A percentile compares a stretch with the other conserved stretches of the same genome.
phyloP scores from a whole-genome alignment of 169 alveolate genomes.

The Condylostoma magnum region DNA sequence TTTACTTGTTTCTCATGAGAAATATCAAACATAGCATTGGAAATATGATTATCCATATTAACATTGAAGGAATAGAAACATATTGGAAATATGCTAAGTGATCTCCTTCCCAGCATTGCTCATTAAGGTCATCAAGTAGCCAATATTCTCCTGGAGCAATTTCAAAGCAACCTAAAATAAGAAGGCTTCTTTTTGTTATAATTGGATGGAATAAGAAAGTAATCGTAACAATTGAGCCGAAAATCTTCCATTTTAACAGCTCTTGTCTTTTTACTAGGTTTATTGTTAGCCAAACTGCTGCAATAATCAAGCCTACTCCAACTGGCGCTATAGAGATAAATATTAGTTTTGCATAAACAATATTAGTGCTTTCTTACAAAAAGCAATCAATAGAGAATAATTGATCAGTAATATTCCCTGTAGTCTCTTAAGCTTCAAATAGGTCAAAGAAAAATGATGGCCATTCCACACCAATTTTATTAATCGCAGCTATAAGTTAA shows the following conservation, averaged over 20 bases:
- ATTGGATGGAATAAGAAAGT: constrained; percentile 18
- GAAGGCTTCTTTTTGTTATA: not conserved
- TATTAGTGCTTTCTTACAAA: not conserved
- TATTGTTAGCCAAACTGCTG: not conserved
- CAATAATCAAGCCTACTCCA: not conserved
- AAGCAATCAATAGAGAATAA: constrained; percentile 2
- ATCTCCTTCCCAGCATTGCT: constrained; percentile 20
- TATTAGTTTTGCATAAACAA: not conserved
- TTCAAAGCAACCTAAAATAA: constrained; percentile 1
- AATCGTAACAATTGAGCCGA: not conserved
- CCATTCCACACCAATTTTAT: not conserved
- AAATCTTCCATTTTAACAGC: not conserved
- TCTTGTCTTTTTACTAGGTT: no score
- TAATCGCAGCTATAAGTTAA: not conserved
- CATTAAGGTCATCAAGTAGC: not conserved
- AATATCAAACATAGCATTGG: constrained; percentile 34
- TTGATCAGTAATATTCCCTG: not conserved
- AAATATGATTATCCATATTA: constrained; percentile 48
- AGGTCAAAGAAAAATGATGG: not conserved
- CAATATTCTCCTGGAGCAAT: not conserved
- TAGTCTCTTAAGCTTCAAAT: not conserved
- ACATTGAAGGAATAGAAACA: constrained; percentile 32
- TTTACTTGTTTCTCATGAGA: constrained; percentile 16
- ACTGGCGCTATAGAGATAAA: not conserved
- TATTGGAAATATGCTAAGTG: not conserved